A percentile compares a stretch with the other conserved stretches of the same genome.
phyloP scores from a whole-genome alignment of 257 asterid species.

The Echium plantagineum region DNA sequence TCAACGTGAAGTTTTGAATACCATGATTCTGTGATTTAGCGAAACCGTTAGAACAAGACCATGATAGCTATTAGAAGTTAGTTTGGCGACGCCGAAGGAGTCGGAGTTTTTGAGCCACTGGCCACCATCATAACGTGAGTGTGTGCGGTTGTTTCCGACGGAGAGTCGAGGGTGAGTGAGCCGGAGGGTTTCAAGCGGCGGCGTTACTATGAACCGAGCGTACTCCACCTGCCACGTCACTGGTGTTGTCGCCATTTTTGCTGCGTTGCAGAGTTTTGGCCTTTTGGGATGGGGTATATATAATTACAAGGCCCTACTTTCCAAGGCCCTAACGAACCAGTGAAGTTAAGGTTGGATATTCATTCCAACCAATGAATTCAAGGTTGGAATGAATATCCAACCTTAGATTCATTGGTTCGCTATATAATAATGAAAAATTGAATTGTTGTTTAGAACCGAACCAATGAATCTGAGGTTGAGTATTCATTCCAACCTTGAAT shows the following conservation, averaged over 20 bases:
- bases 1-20: neutral
- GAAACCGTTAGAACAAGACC: neutral
- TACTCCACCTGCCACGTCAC: conserved; percentile 5
- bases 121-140: neutral
- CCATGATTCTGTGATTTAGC: neutral
- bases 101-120: neutral
- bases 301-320: no score
- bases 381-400: no score
- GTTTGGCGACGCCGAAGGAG: neutral
- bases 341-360: no score
- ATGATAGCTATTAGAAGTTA: neutral
- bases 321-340: no score
- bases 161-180: neutral
- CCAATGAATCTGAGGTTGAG: no score
- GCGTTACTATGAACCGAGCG: neutral
- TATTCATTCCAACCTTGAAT: no score
- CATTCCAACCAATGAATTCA: no score
- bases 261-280: no score
- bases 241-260: conserved; percentile 2
- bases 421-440: no score
- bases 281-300: no score
- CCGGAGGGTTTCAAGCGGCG: neutral
- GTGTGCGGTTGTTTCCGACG: neutral
- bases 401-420: no score
- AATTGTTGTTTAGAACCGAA: no score